Evolutionary conservation across 1,284 basidiomycete species (phyloP).

Genomic region (Coniferiporia sulphurascens): DNA sequence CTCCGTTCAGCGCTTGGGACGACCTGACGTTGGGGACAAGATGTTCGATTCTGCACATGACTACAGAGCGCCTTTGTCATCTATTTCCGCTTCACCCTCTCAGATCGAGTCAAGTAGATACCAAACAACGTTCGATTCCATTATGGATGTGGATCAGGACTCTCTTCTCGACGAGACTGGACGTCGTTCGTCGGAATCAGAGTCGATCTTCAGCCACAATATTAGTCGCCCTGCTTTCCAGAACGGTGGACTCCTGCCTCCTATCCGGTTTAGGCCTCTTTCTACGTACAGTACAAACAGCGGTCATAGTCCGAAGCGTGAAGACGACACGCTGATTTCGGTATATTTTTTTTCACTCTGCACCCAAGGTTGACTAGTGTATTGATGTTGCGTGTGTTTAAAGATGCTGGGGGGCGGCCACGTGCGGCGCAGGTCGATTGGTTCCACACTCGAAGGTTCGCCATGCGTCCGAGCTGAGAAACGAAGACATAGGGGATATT

Average conservation of each 20-base stretch:
- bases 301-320: slow-evolving; percentile 47
- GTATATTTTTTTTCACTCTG: slow-evolving; percentile 36
- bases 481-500: slow-evolving; percentile 40
- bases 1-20: slow-evolving; percentile 50
- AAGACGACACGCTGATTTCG: slow-evolving; percentile 77
- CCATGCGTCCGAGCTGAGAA: slow-evolving; percentile 65
- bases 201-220: slow-evolving; percentile 63
- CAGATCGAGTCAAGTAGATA: slow-evolving; percentile 37
- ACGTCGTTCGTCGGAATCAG: slow-evolving; percentile 45
- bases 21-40: slow-evolving; percentile 81
- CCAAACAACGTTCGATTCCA: slow-evolving; percentile 52
- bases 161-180: slow-evolving; percentile 65
- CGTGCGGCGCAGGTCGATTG: slow-evolving; percentile 61
- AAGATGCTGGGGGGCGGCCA: slow-evolving; percentile 76
- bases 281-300: slow-evolving; percentile 56
- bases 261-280: slow-evolving; percentile 53
- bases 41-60: slow-evolving; percentile 74
- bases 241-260: slow-evolving; percentile 30
- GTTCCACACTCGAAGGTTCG: slow-evolving; percentile 62
- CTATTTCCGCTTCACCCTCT: slow-evolving; percentile 67
- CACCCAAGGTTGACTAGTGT: not conserved
- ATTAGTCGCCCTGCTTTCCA: slow-evolving; percentile 29
- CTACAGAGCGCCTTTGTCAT: slow-evolving; percentile 50
- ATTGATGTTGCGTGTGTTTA: slow-evolving; percentile 12
- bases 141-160: slow-evolving; percentile 53